Conservation (phyloP, 2,329 filamentous ascomycete species). For the Mycosphaerella sp. region DNA sequence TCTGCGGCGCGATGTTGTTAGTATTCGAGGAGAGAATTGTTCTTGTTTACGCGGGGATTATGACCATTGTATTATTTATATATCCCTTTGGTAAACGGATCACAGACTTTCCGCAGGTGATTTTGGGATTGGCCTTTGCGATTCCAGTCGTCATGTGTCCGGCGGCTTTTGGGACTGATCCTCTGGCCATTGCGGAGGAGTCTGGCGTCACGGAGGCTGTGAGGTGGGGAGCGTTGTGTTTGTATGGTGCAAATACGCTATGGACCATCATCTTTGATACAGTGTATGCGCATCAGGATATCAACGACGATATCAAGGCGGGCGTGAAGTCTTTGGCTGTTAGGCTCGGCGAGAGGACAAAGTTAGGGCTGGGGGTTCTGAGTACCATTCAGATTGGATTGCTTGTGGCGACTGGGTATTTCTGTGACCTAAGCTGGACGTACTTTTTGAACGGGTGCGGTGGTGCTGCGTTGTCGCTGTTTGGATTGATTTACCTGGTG, state of each 20-base stretch:
- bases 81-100: constrained; percentile 16
- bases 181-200: not conserved
- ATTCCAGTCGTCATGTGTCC: constrained; percentile 15
- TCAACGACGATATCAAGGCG: constrained; percentile 17
- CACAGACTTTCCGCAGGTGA: constrained; percentile 15
- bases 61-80: constrained; percentile 9
- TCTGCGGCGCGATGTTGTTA: constrained; percentile 7
- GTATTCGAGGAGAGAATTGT: not conserved
- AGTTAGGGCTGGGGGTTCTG: constrained; percentile 8
- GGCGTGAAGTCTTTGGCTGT: constrained; percentile 15
- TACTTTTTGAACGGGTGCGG: constrained; percentile 9
- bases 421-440: constrained; percentile 8
- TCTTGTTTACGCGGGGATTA: constrained; percentile 2
- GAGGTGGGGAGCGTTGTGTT: constrained; percentile 2
- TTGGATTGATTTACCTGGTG: constrained; percentile 9
- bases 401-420: constrained; percentile 6
- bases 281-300: constrained; percentile 16
- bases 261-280: constrained; percentile 18
- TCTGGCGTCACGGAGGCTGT: not conserved
- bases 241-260: constrained; percentile 10
- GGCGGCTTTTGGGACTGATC: constrained; percentile 9
- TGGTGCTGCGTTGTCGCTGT: constrained; percentile 11
- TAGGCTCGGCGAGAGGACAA: constrained; percentile 11
- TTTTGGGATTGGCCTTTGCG: constrained; percentile 14
- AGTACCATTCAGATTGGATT: constrained; percentile 12